phyloP scores from a whole-genome alignment of 495 filamentous ascomycete genomes.

The Xylaria acuta region DNA sequence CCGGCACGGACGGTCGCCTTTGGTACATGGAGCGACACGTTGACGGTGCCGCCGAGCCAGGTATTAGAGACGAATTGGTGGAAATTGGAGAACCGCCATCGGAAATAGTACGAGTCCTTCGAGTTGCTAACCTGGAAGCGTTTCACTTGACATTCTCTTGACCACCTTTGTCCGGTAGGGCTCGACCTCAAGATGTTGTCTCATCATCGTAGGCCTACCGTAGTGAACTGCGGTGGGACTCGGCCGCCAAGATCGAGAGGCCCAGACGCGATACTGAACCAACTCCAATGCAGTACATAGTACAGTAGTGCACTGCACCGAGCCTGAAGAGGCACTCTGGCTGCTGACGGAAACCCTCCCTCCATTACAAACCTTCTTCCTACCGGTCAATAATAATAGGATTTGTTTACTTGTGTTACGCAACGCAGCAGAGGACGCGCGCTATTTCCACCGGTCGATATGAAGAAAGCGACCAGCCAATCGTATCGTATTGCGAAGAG shows the following conservation, averaged over 20 bases:
- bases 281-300: conserved; percentile 10
- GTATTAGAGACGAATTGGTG: neutral
- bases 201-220: neutral
- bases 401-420: conserved; percentile 4
- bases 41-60: neutral
- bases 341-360: conserved; percentile 1
- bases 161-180: neutral
- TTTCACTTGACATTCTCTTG: neutral
- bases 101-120: neutral
- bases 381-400: conserved; percentile 12
- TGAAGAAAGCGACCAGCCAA: conserved; percentile 12
- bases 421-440: neutral
- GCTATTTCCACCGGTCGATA: conserved; percentile 9
- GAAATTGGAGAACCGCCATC: neutral
- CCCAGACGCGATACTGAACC: neutral
- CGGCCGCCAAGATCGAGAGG: conserved; percentile 2
- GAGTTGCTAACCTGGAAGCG: neutral
- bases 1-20: neutral
- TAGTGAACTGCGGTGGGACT: conserved; percentile 10
- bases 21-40: neutral
- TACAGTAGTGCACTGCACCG: conserved; percentile 16
- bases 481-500: conserved; percentile 1
- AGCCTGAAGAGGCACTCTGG: conserved; percentile 15
- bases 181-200: conserved; percentile 2
- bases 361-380: conserved; percentile 6